phyloP scores from a whole-genome alignment of 371 early-diverging fungal genomes.

The Mucor ambiguus region DNA sequence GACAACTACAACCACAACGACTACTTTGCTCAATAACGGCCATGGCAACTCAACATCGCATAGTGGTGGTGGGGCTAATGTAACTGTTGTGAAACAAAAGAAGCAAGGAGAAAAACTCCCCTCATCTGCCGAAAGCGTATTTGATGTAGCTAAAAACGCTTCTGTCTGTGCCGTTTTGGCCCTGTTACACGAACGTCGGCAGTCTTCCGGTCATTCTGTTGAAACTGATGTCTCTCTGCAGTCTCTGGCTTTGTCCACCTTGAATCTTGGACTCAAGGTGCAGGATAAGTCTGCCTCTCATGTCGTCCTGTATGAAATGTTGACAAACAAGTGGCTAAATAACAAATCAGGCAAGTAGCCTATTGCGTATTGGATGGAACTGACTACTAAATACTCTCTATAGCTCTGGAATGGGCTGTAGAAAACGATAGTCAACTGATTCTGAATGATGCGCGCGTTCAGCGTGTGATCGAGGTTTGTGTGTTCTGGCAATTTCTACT shows the following conservation, averaged over 20 bases:
- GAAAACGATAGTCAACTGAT: conserved; percentile 42
- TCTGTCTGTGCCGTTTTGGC: conserved; percentile 47
- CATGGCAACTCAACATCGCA: neutral
- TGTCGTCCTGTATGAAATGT: conserved; percentile 33
- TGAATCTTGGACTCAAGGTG: conserved; percentile 34
- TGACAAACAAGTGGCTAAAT: conserved; percentile 36
- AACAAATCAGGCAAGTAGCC: conserved; percentile 31
- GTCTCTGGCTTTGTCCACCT: conserved; percentile 34
- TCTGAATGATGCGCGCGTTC: conserved; percentile 35
- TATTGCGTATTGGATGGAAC: neutral
- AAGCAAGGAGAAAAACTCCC: conserved; percentile 9
- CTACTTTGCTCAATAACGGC: neutral
- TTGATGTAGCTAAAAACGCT: conserved; percentile 40
- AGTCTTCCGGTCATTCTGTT: conserved; percentile 17
- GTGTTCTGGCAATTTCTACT: too few species aligned
- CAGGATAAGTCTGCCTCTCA: conserved; percentile 21
- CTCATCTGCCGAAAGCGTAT: conserved; percentile 37
- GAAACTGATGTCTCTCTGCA: conserved; percentile 33
- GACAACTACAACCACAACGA: neutral
- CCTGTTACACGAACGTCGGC: conserved; percentile 36
- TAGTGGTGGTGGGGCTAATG: neutral
- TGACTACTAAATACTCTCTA: neutral
- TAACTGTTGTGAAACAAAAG: neutral
- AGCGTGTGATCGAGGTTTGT: conserved; percentile 31
- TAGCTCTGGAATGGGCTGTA: conserved; percentile 45